Percentiles rank a stretch among this genome's conserved stretches.
Evolutionary conservation across 1,284 basidiomycete species (phyloP).

Genomic region (Ustilago trichophora): DNA sequence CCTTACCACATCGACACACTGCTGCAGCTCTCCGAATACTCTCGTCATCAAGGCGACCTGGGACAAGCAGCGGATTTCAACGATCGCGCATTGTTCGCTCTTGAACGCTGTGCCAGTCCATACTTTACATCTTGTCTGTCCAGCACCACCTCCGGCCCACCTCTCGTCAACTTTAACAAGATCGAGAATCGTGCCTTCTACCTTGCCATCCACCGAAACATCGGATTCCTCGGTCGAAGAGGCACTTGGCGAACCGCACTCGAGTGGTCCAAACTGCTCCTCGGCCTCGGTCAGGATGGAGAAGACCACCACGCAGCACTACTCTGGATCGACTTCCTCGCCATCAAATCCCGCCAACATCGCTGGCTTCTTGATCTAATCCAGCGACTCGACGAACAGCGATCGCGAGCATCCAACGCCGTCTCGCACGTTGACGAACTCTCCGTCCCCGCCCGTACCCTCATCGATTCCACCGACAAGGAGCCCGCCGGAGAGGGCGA

Average conservation of each 20-base stretch:
- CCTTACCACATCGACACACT: slow-evolving; percentile 66
- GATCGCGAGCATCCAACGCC: slow-evolving; percentile 5
- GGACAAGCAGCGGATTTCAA: slow-evolving; percentile 64
- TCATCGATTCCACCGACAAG: slow-evolving; percentile 47
- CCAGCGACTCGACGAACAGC: slow-evolving; percentile 44
- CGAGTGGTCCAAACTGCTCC: slow-evolving; percentile 63
- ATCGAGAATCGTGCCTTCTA: slow-evolving; percentile 63
- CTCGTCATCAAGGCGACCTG: slow-evolving; percentile 63
- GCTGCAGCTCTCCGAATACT: slow-evolving; percentile 60
- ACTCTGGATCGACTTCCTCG: slow-evolving; percentile 65
- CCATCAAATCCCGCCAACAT: slow-evolving; percentile 58
- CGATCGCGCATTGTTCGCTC: slow-evolving; percentile 61
- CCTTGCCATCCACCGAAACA: slow-evolving; percentile 60
- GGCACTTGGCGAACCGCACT: slow-evolving; percentile 65
- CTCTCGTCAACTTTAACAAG: slow-evolving; percentile 56
- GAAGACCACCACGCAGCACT: slow-evolving; percentile 63
- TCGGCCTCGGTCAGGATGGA: slow-evolving; percentile 51
- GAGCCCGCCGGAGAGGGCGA: slow-evolving; percentile 29
- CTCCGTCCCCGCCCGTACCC: slow-evolving; percentile 39
- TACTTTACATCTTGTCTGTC: slow-evolving; percentile 57
- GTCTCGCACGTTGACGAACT: slow-evolving; percentile 28
- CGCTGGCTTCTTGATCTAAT: slow-evolving; percentile 59
- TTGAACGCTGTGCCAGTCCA: slow-evolving; percentile 58
- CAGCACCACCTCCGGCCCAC: slow-evolving; percentile 50
- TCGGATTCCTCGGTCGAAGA: slow-evolving; percentile 57